Base-by-base conservation (phyloP, 2,329 filamentous ascomycete species). In the Pseudogymnoascus verrucosus region DNA sequence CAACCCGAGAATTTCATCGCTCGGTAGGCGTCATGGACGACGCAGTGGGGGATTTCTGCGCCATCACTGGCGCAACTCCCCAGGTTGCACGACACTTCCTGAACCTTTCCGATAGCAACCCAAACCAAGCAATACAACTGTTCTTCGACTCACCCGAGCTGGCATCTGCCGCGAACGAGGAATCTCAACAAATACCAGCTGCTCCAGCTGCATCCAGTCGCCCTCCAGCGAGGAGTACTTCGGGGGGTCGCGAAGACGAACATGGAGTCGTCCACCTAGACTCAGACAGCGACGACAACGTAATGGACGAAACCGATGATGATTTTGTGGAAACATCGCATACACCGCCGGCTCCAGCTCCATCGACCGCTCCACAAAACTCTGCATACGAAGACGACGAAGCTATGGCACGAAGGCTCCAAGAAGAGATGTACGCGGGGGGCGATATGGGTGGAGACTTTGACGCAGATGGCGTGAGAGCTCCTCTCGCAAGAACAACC, bases 141-240 rank as follows among this genome's bases (percentile, higher is more conserved):
- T 99, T 87, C 78, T 98, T 91, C 75, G 91, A 96, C 72, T 95
- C 89, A 73, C 90, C 89, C 47, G 92, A 93, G 59, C 84, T 88
- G 66, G 85, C 68, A 69, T 63, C 68, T 63, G 64, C 68, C 26
- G 54, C 69, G 21, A 61, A 67, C 44, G 63, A 68, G 19, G 63
- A 59, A 31, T 59, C 67, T 21, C 62, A 69, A 37, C 60, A 66
- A n/a, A 59, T 71, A 8, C 73, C 71, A 40, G 68, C 68, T 60
- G 65, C 72, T 64, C 74, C 71, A 34, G 62, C 67, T 12, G 67
- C 69, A 61, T 68, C 71, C 69, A 64, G 69, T 66, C 23, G 14
- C n/a, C 26, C 47, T 31, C 65, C 75, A 62, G 47, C 65, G 61
- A 39, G 34, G 16, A 44, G 39, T 31, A 68, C 67, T 5, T 68